phyloP scores from a whole-genome alignment of 768 basidiomycete genomes.

The Lactarius hatsudake region DNA sequence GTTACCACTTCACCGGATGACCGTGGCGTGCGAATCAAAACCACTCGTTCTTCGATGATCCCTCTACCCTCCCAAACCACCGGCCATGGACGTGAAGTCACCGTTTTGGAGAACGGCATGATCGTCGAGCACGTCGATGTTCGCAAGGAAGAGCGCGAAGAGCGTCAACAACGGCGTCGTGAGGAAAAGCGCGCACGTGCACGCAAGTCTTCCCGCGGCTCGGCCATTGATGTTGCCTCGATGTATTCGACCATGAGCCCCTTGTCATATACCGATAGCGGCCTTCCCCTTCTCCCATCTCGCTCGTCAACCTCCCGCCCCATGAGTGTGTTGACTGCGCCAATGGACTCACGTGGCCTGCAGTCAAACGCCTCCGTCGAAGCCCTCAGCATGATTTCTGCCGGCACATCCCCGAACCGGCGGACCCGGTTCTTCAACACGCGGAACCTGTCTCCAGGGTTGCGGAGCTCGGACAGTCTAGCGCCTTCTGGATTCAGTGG shows the following conservation, averaged over 20 bases:
- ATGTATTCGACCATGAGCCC: conserved; percentile 66
- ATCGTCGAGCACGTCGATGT: conserved; percentile 87
- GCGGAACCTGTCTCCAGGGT: conserved; percentile 65
- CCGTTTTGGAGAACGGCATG: conserved; percentile 83
- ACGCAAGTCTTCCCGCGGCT: conserved; percentile 71
- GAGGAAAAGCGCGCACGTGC: conserved; percentile 59
- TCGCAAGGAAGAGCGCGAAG: conserved; percentile 73
- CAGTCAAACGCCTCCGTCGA: conserved; percentile 82
- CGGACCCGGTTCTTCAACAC: conserved; percentile 77
- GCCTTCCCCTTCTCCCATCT: conserved; percentile 46
- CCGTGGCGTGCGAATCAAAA: conserved; percentile 69
- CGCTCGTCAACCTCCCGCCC: conserved; percentile 40
- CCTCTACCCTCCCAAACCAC: conserved; percentile 36
- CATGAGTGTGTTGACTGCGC: conserved; percentile 57
- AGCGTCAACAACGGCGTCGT: conserved; percentile 65
- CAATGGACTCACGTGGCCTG: conserved; percentile 50
- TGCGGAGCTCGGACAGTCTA: conserved; percentile 78
- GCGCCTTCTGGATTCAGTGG: conserved; percentile 80
- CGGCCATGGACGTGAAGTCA: conserved; percentile 66
- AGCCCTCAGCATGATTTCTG: conserved; percentile 67
- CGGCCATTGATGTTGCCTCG: conserved; percentile 67
- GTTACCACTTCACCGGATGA: conserved; percentile 51
- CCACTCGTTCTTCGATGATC: conserved; percentile 43
- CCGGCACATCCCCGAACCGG: conserved; percentile 48
- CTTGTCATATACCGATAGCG: conserved; percentile 54